Evolutionary conservation across 2,329 filamentous ascomycete genomes (phyloP), one percentile per base, ranked within the genome.

Genomic region (Calonectria multiphialidica): DNA sequence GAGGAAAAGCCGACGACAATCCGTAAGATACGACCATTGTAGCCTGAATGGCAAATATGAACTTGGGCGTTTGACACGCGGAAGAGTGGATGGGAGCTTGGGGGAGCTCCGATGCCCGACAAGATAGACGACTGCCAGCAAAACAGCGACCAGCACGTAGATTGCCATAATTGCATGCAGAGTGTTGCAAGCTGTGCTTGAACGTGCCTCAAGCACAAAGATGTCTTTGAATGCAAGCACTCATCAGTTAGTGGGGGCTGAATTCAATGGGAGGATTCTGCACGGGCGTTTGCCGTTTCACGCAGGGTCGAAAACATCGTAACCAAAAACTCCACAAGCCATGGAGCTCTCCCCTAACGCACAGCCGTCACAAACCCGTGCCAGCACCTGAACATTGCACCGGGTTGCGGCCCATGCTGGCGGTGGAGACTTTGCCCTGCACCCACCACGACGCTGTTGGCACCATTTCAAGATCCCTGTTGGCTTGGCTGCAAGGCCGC

Each of bases 11-110:
- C 16, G 25, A 16, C 66, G 66, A 35, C 66, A 68, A 9, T 68
- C 53, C 28, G 66, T 68, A 2, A 68, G 42, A 21, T 68, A 68
- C 7, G n/a, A 10, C 66, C 66, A 68, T 50, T 68, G 49, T 10
- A 67, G 23, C 13, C 23, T 69, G 16, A 76, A 69, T 0, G 74
- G 74, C 0, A 69, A 5, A 5, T 49, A 71, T 9, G 74, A 73
- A 33, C 50, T 40, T 2, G 66, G 6, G 1, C 61, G 53, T 9
- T 49, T 3, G 0, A 76, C 21, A 3, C 67, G 64, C 1, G 69
- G 70, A 21, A 76, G 70, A 7, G 33, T 66, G 0, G 72, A 63
- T 2, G 74, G 69, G 7, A 76, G 37, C 5, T 49, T 57, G 0
- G 69, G 63, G 0, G 66, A 68, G 2, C 49, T 44, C n/a, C n/a